phyloP scores from a whole-genome alignment of 129 eudicot species.

The Saposhnikovia divaricata region DNA sequence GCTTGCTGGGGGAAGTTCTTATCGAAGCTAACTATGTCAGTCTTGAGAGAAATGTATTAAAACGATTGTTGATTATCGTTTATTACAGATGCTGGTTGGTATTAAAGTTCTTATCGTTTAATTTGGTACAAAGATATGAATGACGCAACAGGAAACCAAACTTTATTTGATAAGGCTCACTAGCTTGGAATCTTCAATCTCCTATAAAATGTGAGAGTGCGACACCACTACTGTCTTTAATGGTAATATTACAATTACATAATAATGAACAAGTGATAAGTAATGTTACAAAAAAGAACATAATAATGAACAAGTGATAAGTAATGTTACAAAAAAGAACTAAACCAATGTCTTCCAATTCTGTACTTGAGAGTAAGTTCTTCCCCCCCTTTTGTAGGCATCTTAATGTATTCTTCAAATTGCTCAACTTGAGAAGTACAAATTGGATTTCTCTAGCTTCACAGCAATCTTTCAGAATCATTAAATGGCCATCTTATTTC shows the following conservation, averaged over 20 bases:
- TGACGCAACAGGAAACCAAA: neutral
- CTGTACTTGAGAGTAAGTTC: neutral
- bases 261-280: neutral
- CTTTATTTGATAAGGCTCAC: neutral
- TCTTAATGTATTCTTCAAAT: neutral
- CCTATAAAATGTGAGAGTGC: neutral
- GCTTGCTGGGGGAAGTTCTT: too few relatives aligned
- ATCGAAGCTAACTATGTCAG: too few relatives aligned
- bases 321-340: neutral
- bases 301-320: too few relatives aligned
- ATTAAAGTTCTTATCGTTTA: too few relatives aligned
- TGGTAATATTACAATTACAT: neutral
- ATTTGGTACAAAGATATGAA: neutral
- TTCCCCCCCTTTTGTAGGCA: neutral
- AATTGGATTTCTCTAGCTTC: slow-evolving; percentile 15
- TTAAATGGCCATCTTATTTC: neutral
- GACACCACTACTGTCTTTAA: neutral
- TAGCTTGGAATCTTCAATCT: neutral
- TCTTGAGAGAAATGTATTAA: too few relatives aligned
- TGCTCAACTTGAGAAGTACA: slow-evolving; percentile 14
- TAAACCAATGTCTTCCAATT: neutral
- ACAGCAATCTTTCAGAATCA: neutral
- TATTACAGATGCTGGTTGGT: too few relatives aligned
- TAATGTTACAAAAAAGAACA: neutral
- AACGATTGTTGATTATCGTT: too few relatives aligned